phyloP scores from a whole-genome alignment of 768 basidiomycete genomes.

The Nevesoporus exiguus region DNA sequence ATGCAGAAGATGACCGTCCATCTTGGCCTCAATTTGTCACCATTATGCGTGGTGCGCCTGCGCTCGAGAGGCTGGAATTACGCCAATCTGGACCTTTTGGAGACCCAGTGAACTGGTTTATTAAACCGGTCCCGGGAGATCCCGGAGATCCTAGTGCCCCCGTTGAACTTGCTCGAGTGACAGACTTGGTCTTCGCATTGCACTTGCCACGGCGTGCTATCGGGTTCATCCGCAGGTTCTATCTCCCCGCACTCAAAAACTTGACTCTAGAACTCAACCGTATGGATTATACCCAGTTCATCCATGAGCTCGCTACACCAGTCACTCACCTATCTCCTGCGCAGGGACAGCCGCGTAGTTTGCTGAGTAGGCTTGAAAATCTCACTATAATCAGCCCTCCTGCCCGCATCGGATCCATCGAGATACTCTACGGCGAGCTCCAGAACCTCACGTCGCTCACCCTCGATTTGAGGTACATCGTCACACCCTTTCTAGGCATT shows the following conservation, averaged over 20 bases:
- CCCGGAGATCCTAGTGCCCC: conserved; percentile 27
- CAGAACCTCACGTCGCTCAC: conserved; percentile 43
- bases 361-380: conserved; percentile 45
- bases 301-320: conserved; percentile 35
- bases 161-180: conserved; percentile 29
- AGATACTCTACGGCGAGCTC: conserved; percentile 45
- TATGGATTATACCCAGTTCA: conserved; percentile 50
- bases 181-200: conserved; percentile 46
- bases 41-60: conserved; percentile 51
- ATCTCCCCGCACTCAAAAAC: conserved; percentile 34
- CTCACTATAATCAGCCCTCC: conserved; percentile 51
- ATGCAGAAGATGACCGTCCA: conserved; percentile 60
- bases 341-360: conserved; percentile 32
- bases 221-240: conserved; percentile 24
- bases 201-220: conserved; percentile 43
- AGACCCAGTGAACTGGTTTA: conserved; percentile 35
- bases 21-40: conserved; percentile 49
- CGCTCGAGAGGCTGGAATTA: conserved; percentile 51
- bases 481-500: neutral
- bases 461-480: neutral
- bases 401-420: conserved; percentile 22
- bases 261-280: conserved; percentile 54
- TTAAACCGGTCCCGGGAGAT: conserved; percentile 14
- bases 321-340: conserved; percentile 26
- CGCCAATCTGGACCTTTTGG: conserved; percentile 55